Base-by-base conservation (phyloP, 345 rosid species). In the Sapria himalayana region DNA sequence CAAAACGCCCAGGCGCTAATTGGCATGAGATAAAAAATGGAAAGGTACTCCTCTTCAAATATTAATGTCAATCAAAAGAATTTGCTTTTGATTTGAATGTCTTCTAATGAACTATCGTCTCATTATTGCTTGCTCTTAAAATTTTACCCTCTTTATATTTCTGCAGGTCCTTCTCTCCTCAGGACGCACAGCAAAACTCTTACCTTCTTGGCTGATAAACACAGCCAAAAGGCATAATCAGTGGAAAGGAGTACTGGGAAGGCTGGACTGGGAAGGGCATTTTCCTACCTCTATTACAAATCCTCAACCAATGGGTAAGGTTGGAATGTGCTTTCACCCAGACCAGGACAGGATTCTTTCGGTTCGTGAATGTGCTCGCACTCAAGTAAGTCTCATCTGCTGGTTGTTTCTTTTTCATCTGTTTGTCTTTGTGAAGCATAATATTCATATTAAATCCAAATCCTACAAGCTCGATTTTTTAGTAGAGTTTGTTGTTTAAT, bases 321-420 rank as follows among this genome's bases (percentile, higher is more conserved):
- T 86, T n/a, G 94, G 97, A 31, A 67, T 78, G 74, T 86, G 97
- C 25, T 81, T 86, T 45, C 92, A 81, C 49, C 94, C 97, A 1
- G 92, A 78, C 0, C 94, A 81, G 59, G 92, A 81, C 45, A 57
- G 97, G 25, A 81, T 86, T 9, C 42, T 81, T 25, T 69, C 89
- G 0, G 92, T 86, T 39, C 94, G 92, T 15, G 94, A 86, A 68
- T 81, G 81, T 39, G 89, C 92, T 10, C 67, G 92, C 39, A 78
- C 94, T 41, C 85, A 86, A 57, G 93, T 85, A 59, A 59, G 60
- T 43, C 20, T 20, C n/a, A n/a, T n/a, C n/a, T n/a, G n/a, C n/a
- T n/a, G n/a, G n/a, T n/a, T n/a, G n/a, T n/a, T n/a, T n/a, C n/a
- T n/a, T n/a, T n/a, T n/a, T n/a, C n/a, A n/a, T n/a, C n/a, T n/a